Evolutionary conservation across 495 filamentous ascomycete genomes (phyloP), one percentile per base, ranked within the genome.

Genomic region (Penicilliopsis zonata): DNA sequence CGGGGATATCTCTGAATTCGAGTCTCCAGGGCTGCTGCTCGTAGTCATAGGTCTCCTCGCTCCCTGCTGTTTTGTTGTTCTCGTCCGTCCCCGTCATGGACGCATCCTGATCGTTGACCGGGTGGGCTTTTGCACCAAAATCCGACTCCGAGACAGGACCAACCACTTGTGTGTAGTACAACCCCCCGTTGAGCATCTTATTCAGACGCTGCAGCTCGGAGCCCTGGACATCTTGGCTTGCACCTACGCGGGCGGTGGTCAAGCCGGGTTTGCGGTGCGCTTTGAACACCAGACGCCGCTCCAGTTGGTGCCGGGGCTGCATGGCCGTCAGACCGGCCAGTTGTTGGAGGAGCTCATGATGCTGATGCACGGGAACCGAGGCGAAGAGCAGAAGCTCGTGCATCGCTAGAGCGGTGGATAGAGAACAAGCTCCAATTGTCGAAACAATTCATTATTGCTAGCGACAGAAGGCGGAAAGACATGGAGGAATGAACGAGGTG

Each of bases 281-380:
- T 46, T 74, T 76, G 64, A 76, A 83, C 37, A 82, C 51, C 41
- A 80, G 53, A 42, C 74, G 72, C 32, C 76, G 71, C 45, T 78
- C 70, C 27, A 72, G 37, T 34, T 70, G 53, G 36, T 59, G 62
- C 39, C 64, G 57, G 15, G 79, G 79, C 37, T 75, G 70, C 72
- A 78, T 77, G 38, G 72, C 73, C 17, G 75, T 70, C 34, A 82
- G 50, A 28, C 76, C 79, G 14, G 76, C 68, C 33, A 84, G 65
- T 44, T 82, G 72, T 33, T 77, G 69, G 30, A 81, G 60, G 27
- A 82, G 63, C 53, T 78, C 76, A 43, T 63, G 51, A 43, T 64
- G 62, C 34, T 66, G 58, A 20, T 61, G 55, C 9, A 40, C 45
- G 6, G 60, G 59, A 29, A 65, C 62, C 49, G 59, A 63, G 57